These are phyloP conservation scores for Boletus rubropictus DNA, from an alignment of 768 basidiomycete species.

Conservation along the genomic window DNA sequence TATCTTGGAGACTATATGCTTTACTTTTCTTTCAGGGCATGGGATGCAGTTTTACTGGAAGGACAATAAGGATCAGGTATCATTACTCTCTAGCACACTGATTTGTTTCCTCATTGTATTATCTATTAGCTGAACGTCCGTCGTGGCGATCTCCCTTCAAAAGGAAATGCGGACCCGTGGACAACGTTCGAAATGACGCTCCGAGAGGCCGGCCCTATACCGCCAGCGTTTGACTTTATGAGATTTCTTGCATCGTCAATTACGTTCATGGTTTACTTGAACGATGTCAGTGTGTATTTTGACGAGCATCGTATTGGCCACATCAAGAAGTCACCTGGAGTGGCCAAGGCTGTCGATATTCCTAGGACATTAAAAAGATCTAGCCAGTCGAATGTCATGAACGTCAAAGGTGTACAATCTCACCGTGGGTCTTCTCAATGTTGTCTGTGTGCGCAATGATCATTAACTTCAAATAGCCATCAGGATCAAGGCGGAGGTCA, in stretches of 20 bases:
- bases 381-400: conserved; percentile 63
- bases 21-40: conserved; percentile 42
- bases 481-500: conserved; percentile 7
- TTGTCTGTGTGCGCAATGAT: background rate
- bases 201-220: conserved; percentile 74
- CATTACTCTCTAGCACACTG: background rate
- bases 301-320: conserved; percentile 69
- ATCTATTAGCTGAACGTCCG: conserved; percentile 67
- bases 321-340: conserved; percentile 57
- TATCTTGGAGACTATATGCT: background rate
- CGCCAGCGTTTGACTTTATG: conserved; percentile 78
- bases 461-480: conserved; percentile 36
- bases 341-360: conserved; percentile 45
- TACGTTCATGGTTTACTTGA: conserved; percentile 84
- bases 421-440: conserved; percentile 43
- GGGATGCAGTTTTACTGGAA: conserved; percentile 99
- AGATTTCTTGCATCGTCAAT: conserved; percentile 88
- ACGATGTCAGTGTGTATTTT: conserved; percentile 73
- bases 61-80: conserved; percentile 81
- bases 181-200: conserved; percentile 88
- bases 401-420: conserved; percentile 53
- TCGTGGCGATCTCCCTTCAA: conserved; percentile 55
- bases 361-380: conserved; percentile 35
- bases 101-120: conserved; percentile 1
- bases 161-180: conserved; percentile 47